phyloP scores from a whole-genome alignment of 768 basidiomycete genomes.

The Lyophyllum semitale region DNA sequence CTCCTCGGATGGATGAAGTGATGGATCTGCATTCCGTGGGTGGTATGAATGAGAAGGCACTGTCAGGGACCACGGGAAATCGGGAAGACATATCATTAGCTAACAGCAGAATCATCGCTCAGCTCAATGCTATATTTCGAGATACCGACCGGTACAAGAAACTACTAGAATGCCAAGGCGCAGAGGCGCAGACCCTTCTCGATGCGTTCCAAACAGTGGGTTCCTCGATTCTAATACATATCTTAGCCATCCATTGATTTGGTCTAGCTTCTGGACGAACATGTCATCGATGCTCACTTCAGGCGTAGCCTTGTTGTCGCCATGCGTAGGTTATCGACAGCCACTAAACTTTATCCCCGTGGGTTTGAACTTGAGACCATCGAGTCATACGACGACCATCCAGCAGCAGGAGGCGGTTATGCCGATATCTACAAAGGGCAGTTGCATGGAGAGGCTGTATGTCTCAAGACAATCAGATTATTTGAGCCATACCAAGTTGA shows the following conservation, averaged over 20 bases:
- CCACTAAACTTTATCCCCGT: neutral
- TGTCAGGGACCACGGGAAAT: too few species aligned
- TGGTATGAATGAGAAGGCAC: too few species aligned
- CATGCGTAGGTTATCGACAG: neutral
- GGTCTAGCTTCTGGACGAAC: slow-evolving; percentile 1
- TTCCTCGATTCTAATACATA: neutral
- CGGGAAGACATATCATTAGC: too few species aligned
- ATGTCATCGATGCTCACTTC: neutral
- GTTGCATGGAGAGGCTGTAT: slow-evolving; percentile 1
- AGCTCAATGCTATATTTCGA: neutral
- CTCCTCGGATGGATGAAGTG: too few species aligned
- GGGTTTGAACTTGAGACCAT: neutral
- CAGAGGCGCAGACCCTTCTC: slow-evolving; percentile 1
- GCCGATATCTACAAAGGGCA: slow-evolving; percentile 4
- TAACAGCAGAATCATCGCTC: too few species aligned
- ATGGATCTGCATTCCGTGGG: too few species aligned
- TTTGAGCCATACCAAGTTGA: neutral
- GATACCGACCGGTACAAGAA: neutral
- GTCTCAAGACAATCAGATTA: neutral
- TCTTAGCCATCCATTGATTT: too few species aligned
- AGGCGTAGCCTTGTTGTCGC: neutral
- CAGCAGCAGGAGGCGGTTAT: neutral
- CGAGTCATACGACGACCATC: neutral
- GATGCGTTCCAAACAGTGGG: neutral
- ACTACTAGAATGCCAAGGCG: neutral